These are phyloP conservation scores for Pestalotiopsis sp. DNA, from an alignment of 2,329 filamentous ascomycete genomes.

Conservation along the genomic window DNA sequence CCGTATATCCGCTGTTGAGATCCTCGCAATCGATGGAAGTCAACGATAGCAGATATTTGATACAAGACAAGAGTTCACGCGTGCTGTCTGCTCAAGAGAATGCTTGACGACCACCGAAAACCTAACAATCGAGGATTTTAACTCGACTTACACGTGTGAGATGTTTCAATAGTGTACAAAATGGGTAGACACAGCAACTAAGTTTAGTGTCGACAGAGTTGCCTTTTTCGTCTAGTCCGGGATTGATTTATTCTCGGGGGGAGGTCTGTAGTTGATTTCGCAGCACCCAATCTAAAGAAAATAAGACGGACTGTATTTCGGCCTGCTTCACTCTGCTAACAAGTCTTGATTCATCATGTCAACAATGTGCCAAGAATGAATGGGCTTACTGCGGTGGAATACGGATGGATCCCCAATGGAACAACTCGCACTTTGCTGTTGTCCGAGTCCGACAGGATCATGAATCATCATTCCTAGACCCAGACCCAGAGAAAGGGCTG, in stretches of 20 bases:
- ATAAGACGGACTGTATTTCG: background rate
- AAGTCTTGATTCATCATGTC: constrained; percentile 16
- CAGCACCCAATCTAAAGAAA: background rate
- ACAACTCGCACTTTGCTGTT: background rate
- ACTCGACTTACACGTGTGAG: background rate
- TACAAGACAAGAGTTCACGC: background rate
- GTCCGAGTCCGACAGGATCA: constrained; percentile 12
- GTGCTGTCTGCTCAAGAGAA: background rate
- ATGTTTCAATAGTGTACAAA: background rate
- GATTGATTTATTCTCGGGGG: background rate
- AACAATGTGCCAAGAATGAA: background rate
- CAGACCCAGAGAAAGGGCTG: background rate
- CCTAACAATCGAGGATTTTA: background rate
- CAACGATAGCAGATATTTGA: background rate
- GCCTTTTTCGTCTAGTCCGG: background rate
- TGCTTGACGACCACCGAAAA: background rate
- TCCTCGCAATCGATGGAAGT: background rate
- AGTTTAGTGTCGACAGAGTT: background rate
- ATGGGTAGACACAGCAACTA: background rate
- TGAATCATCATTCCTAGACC: constrained; percentile 16
- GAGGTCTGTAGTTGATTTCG: no score
- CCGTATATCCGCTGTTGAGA: background rate
- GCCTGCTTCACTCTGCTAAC: background rate
- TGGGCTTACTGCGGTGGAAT: background rate
- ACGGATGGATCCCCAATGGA: background rate